Conservation (phyloP, 2,329 filamentous ascomycete species). For the Scedosporium dehoogii region DNA sequence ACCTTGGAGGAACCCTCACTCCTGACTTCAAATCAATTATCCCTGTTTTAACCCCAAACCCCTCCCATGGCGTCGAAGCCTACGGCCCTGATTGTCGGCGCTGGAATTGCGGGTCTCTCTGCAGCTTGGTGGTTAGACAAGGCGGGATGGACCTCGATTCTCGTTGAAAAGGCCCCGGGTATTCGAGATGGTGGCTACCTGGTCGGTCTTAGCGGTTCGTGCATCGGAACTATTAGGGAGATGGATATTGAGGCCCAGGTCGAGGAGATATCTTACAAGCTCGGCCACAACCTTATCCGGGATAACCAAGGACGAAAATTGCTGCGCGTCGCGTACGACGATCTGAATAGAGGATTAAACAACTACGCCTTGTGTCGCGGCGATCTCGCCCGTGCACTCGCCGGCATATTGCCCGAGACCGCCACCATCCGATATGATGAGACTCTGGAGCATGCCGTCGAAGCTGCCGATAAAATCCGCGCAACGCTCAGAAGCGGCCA, state of each 20-base stretch:
- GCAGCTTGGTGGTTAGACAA: neutral
- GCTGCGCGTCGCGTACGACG: neutral
- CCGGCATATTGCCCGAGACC: neutral
- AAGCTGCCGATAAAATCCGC: neutral
- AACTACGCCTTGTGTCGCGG: neutral
- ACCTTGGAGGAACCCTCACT: no score
- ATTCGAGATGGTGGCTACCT: neutral
- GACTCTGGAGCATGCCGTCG: neutral
- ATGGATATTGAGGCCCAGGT: neutral
- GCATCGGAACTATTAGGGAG: neutral
- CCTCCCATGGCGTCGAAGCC: no score
- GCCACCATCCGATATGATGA: neutral
- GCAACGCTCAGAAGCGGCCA: no score
- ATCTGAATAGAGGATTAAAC: neutral
- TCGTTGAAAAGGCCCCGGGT: neutral
- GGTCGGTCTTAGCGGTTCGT: neutral
- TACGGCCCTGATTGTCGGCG: neutral
- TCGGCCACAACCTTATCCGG: neutral
- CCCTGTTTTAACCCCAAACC: no score
- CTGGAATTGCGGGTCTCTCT: slow-evolving; percentile 1
- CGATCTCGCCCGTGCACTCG: neutral
- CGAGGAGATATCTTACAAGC: neutral
- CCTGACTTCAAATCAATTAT: no score
- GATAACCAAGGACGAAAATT: neutral
- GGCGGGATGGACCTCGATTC: neutral